Evolutionary conservation across 2,329 filamentous ascomycete genomes (phyloP).

Genomic region (Penicillium sclerotiorum): DNA sequence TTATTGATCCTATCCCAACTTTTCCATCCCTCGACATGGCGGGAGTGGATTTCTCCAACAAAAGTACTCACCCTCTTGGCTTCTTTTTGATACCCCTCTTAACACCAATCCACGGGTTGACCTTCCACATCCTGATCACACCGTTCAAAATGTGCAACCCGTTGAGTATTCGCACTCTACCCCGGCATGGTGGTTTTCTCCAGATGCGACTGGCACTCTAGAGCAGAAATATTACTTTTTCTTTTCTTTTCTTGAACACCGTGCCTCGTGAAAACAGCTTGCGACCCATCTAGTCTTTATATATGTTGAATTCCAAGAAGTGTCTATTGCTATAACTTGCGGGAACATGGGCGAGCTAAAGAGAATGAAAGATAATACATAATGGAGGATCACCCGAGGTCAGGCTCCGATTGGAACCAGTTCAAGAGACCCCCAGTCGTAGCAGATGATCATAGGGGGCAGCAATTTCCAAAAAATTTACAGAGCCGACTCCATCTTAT

Average conservation of each 20-base stretch:
- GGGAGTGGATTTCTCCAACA: too few relatives aligned
- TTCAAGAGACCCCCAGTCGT: conserved; percentile 27
- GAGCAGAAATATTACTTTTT: too few relatives aligned
- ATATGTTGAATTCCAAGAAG: conserved; percentile 20
- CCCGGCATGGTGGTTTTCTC: too few relatives aligned
- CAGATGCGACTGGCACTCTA: too few relatives aligned
- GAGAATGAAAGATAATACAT: conserved; percentile 34
- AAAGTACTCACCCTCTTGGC: too few relatives aligned
- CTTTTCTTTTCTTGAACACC: too few relatives aligned
- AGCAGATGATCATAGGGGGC: conserved; percentile 21
- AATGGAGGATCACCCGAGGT: conserved; percentile 19
- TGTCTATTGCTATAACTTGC: conserved; percentile 31
- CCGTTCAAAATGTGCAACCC: too few relatives aligned
- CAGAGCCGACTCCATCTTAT: conserved; percentile 82
- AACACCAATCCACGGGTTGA: not conserved
- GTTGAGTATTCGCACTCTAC: too few relatives aligned
- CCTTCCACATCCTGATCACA: too few relatives aligned
- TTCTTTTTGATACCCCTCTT: conserved; percentile 12
- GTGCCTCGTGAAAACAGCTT: too few relatives aligned
- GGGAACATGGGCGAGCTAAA: conserved; percentile 29
- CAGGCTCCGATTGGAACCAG: not conserved
- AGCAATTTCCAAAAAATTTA: conserved; percentile 46
- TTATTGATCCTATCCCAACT: too few relatives aligned
- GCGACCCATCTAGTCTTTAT: not conserved
- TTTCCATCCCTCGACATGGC: too few relatives aligned